phyloP scores from a whole-genome alignment of 495 filamentous ascomycete species.

The Platismatia glauca region DNA sequence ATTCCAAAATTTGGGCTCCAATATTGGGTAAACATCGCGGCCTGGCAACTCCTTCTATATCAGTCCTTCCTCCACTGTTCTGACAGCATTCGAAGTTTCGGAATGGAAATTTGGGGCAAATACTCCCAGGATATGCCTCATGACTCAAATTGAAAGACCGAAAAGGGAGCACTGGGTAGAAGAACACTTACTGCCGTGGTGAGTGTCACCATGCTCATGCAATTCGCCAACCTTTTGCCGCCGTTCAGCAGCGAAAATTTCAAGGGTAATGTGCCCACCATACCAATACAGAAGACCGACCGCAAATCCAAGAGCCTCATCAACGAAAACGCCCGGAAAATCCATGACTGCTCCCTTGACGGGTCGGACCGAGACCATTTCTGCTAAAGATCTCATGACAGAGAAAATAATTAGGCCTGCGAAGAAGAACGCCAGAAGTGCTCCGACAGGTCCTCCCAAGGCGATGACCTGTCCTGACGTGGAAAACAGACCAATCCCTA shows the following conservation, averaged over 20 bases:
- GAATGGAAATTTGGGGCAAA: too few relatives aligned
- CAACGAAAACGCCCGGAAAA: slow-evolving; percentile 35
- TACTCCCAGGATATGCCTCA: too few relatives aligned
- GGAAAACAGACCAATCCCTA: slow-evolving; percentile 36
- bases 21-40: slow-evolving; percentile 24
- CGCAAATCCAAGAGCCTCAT: slow-evolving; percentile 33
- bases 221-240: slow-evolving; percentile 22
- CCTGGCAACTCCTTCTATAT: too few relatives aligned
- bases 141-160: too few relatives aligned
- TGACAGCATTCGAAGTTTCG: too few relatives aligned
- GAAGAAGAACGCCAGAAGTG: slow-evolving; percentile 30
- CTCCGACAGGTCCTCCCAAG: slow-evolving; percentile 30
- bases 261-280: slow-evolving; percentile 2
- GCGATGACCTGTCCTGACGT: slow-evolving; percentile 32
- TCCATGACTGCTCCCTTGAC: slow-evolving; percentile 33
- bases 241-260: slow-evolving; percentile 9
- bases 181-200: slow-evolving; percentile 22
- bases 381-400: slow-evolving; percentile 36
- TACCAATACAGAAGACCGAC: slow-evolving; percentile 37
- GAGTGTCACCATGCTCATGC: slow-evolving; percentile 28
- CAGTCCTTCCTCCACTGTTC: too few relatives aligned
- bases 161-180: too few relatives aligned
- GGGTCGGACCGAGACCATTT: slow-evolving; percentile 36
- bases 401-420: slow-evolving; percentile 32
- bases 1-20: slow-evolving; percentile 20